A percentile compares a stretch with the other conserved stretches of the same genome.
phyloP scores from a whole-genome alignment of 805 yeast species.

The Deakozyma indianensis region DNA sequence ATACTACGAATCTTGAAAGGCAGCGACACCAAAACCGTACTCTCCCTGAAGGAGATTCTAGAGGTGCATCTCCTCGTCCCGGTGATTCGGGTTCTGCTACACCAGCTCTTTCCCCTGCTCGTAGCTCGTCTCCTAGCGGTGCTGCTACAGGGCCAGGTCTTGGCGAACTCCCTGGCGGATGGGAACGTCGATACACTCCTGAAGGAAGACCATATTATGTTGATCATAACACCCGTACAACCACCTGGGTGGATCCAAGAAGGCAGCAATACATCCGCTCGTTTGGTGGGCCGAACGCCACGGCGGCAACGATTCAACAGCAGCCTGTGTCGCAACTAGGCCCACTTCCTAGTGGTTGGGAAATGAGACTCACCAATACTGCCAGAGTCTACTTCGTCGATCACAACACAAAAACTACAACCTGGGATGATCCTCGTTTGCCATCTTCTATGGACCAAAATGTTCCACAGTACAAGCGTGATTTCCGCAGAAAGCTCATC shows the following conservation, averaged over 20 bases:
- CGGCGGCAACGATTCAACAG: conserved; percentile 80
- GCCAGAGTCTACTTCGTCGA: conserved; percentile 98
- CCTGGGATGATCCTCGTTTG: conserved; percentile 99
- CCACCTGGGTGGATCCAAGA: conserved; percentile 99
- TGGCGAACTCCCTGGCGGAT: conserved; percentile 95
- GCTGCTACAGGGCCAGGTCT: conserved; percentile 55
- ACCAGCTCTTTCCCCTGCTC: conserved; percentile 3
- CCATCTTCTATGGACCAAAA: conserved; percentile 96
- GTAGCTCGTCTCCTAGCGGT: conserved; percentile 23
- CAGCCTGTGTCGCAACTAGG: conserved; percentile 97
- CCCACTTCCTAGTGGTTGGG: conserved; percentile 98
- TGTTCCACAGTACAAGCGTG: conserved; percentile 98
- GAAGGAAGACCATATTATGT: conserved; percentile 98
- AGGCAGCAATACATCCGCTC: conserved; percentile 96
- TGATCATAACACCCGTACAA: conserved; percentile 98
- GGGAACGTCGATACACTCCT: conserved; percentile 97
- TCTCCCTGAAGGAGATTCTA: conserved; percentile 47
- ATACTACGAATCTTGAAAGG: conserved; percentile 73
- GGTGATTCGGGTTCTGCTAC: conserved; percentile 4
- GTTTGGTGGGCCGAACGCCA: conserved; percentile 56
- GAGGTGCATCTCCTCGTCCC: conserved; percentile 16
- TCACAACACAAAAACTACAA: conserved; percentile 96
- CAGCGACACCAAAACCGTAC: conserved; percentile 85
- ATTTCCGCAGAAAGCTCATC: conserved; percentile 91
- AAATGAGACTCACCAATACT: conserved; percentile 97